These are phyloP conservation scores for Pichia deserticola DNA, from an alignment of 805 yeast species.

Conservation along the genomic window DNA sequence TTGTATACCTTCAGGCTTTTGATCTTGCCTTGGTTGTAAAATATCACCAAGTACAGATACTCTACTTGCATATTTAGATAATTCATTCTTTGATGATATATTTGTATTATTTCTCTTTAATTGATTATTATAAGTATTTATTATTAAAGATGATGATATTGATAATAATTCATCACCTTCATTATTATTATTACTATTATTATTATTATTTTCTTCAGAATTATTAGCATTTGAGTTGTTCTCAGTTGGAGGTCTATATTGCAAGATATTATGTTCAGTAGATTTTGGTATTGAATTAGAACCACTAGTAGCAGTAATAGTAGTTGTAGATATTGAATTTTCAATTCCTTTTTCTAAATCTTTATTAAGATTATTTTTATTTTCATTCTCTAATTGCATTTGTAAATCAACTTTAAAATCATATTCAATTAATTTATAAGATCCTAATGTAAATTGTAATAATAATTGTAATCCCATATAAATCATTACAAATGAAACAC, in stretches of 20 bases:
- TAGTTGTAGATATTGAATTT: neutral
- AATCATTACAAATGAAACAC: constrained; percentile 81
- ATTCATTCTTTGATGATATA: neutral
- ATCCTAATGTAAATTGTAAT: constrained; percentile 67
- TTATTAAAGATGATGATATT: too few species aligned
- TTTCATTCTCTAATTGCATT: neutral
- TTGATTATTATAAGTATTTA: too few species aligned
- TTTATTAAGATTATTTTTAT: neutral
- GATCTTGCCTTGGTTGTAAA: constrained; percentile 14
- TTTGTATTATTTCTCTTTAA: neutral
- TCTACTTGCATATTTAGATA: neutral
- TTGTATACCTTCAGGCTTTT: constrained; percentile 30
- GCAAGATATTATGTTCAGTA: neutral
- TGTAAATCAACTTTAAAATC: constrained; percentile 44
- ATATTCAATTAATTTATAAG: constrained; percentile 58
- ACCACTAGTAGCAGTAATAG: neutral
- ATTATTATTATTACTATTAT: too few species aligned
- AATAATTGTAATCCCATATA: constrained; percentile 63
- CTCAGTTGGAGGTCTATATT: neutral
- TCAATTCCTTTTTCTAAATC: neutral
- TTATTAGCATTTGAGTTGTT: too few species aligned
- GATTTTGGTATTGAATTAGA: neutral
- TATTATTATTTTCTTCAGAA: neutral
- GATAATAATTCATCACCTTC: neutral
- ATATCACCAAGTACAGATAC: constrained; percentile 13